Base-by-base conservation (phyloP, 2,329 filamentous ascomycete genomes). In the Pseudovirgaria hyperparasitica region DNA sequence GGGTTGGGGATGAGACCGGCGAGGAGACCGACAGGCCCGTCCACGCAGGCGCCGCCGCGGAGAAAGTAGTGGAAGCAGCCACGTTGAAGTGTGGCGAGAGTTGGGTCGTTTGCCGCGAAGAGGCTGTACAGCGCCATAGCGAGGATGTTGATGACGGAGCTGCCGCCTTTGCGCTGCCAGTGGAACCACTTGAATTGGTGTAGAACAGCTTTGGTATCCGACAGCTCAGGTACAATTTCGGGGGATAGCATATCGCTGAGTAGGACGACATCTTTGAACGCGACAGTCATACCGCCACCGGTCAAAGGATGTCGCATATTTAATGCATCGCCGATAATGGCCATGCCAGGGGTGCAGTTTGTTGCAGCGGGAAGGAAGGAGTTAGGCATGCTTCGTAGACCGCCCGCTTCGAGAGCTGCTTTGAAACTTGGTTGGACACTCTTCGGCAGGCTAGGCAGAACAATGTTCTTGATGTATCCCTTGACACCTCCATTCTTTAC, bases 261-360 rank as follows among this genome's bases (percentile, higher is more conserved):
- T 2, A 92, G 57, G 8, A 90, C 68, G 2, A 82, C 86, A 48
- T 98, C 90, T 58, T 87, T 92, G 55, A 98, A 80, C 2, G 84
- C 90, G 2, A 96, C 90, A 0, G 87, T 96, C 90, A 98, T 98
- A 42, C 90, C 90, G 39, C 90, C 90, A 28, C 90, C 90, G 0
- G 90, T 98, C 9, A 98, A 67, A 2, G 90, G 90, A 57, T 98
- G 90, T n/a, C 90, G 81, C 90, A 98, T 98, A 62, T 98, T 98
- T 67, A 92, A 77, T 9, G 90, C 87, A 51, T 98, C 90, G 32
- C 90, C 90, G 6, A 96, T 67, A 19, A 98, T 63, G 25, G 93
- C 66, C 33, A 93, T 59, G 4, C 82, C 82, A 2, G 74, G 70
- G 8, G 70, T 68, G 23, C 65, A 69, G 47, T 81, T 79, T 33